Evolutionary conservation across 306 rosid species (phyloP), one percentile per base, ranked within the genome.

Genomic region (Rubus parviflorus): DNA sequence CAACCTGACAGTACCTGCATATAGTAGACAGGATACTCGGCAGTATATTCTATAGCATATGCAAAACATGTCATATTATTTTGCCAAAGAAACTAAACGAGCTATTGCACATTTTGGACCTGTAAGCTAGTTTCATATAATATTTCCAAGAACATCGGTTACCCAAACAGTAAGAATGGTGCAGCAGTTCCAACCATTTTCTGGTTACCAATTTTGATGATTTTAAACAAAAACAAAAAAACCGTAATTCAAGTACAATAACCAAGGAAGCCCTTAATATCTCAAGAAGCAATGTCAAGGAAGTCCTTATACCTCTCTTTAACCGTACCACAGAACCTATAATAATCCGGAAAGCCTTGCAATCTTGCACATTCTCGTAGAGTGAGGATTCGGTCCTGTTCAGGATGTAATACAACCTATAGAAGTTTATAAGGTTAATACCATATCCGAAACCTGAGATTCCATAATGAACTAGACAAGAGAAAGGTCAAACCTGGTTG

Each of bases 311-410:
- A 89, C 97, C 98, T 94, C 81, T 85, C 82, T 82, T 89, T 94
- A n/a, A 92, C 73, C 0, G 93, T 82, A 57, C 98, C 98, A 69
- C 81, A 81, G 22, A 90, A 85, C 73, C 83, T 84, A 53, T 92
- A 94, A 47, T 80, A 90, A 79, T 94, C 98, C 2, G 96, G 97
- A 71, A 94, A 94, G n/a, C 98, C 98, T 79, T 90, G 98, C 73
- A 94, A 86, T 77, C 98, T 89, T n/a, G 98, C 97, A 84, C 81
- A 86, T 84, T 94, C 98, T 72, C 97, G 90, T 52, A 92, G 22
- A 0, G 93, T 82, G 38, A 94, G 84, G 54, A 85, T 81, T n/a
- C 97, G 83, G 57, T 94, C 98, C 75, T 94, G 98, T 56, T 85
- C 91, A 0, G 97, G 98, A 71, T 94, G 98, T 61, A 89, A 43